Evolutionary conservation across 2,329 filamentous ascomycete genomes (phyloP), one percentile per base, ranked within the genome.

Genomic region (Pestalotiopsis sp.): DNA sequence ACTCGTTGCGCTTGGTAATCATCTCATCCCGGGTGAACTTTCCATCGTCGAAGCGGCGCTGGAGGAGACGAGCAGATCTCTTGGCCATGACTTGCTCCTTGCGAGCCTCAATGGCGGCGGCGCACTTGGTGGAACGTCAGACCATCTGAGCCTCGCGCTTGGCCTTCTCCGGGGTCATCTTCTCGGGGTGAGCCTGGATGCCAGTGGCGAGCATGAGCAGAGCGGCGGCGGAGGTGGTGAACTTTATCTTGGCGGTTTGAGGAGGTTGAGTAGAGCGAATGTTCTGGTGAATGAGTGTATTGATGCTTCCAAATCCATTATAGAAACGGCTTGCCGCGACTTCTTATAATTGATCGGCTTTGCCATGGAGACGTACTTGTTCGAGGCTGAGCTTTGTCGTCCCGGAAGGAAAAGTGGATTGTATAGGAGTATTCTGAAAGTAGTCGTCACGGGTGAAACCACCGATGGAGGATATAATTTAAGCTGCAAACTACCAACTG

Each of bases 111-210:
- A 65, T 65, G 48, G 63, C 63, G 20, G 63, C 63, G 11, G 63
- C 63, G 26, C 63, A 65, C 48, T 65, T 65, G 26, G 63, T 65
- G 9, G 63, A 22, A 39, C 63, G 63, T n/a, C 63, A 48, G 22
- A 35, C 48, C 44, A 65, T n/a, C n/a, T 14, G n/a, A 26, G 63
- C 63, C n/a, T 65, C 63, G 44, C 63, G 63, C 63, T 65, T 65
- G 40, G 63, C 63, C 44, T 65, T 65, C 30, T 65, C 63, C 26
- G 63, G 63, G 48, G 63, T 30, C 63, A 65, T n/a, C 20, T 38
- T 35, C 44, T 65, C 63, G 9, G 63, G 63, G 24, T 65, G 63
- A 7, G 63, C 63, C 44, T 20, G 17, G 44, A 52, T 52, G 17
- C 44, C 44, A 20, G 44, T n/a, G 14, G 44, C 44, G 7, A 52